Evolutionary conservation across 495 filamentous ascomycete species (phyloP).

Genomic region (Talaromyces nanjingensis): DNA sequence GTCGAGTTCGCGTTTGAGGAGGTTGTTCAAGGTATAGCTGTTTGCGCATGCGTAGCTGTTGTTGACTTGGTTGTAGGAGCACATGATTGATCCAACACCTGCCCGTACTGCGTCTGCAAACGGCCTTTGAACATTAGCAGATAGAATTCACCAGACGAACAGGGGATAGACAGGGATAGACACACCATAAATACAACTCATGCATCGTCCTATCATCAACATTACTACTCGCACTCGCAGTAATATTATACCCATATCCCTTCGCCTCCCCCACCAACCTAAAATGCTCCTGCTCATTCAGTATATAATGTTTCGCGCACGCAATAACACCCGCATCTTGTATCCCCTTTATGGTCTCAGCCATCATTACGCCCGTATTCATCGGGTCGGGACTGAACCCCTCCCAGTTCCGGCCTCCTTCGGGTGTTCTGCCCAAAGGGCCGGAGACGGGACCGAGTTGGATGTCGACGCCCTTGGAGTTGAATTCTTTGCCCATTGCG

Average conservation of each 20-base stretch:
- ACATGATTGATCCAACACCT: constrained; percentile 58
- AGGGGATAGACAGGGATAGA: background rate
- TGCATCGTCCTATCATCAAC: constrained; percentile 68
- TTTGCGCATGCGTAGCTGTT: constrained; percentile 61
- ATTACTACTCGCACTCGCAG: constrained; percentile 49
- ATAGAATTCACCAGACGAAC: background rate
- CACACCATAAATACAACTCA: constrained; percentile 69
- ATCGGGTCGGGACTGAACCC: constrained; percentile 64
- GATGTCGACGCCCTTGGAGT: constrained; percentile 46
- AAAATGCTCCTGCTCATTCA: constrained; percentile 65
- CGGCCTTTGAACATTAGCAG: constrained; percentile 15
- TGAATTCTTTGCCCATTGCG: constrained; percentile 52
- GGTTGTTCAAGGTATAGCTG: constrained; percentile 50
- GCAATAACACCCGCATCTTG: constrained; percentile 52
- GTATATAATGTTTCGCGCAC: constrained; percentile 52
- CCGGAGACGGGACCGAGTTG: constrained; percentile 47
- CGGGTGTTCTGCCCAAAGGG: constrained; percentile 43
- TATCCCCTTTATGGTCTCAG: constrained; percentile 47
- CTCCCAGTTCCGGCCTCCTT: constrained; percentile 62
- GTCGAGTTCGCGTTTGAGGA: constrained; percentile 60
- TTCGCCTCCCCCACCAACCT: constrained; percentile 53
- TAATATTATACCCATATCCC: constrained; percentile 55
- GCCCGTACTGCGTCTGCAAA: constrained; percentile 61
- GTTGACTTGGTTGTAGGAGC: constrained; percentile 63
- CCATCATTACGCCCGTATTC: constrained; percentile 51